Base-by-base conservation (phyloP, 371 early-diverging fungal species). In the Mortierella sp. region DNA sequence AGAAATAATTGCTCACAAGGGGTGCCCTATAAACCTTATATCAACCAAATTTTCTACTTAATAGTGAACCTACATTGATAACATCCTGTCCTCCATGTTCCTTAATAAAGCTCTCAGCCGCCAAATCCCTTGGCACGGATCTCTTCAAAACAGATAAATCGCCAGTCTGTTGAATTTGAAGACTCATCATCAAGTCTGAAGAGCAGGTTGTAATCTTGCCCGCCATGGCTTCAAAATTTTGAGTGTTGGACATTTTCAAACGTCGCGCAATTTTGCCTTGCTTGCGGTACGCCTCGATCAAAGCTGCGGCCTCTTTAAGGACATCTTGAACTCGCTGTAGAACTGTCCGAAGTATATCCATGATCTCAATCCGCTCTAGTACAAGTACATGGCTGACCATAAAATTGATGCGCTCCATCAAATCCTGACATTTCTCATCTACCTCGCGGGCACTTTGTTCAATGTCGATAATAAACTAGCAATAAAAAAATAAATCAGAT, bases 121-220 rank as follows among this genome's bases (percentile, higher is more conserved):
- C 70, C 3, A 66, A 40, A 70, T 86, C 86, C 2, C 61, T 37
- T 12, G 83, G 83, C 6, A 85, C 59, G 2, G 66, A 43, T 53
- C 81, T 64, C 23, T 70, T 56, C 17, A 87, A 70, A 31, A 85
- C 70, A 15, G 82, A 73, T 13, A 87, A 54, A 47, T 86, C 84
- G 2, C 76, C 81, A 8, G 87, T 84, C 56, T 86, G 86, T 51
- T 86, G 86, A 31, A 87, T 86, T 54, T 87, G 87, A 42, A 87
- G 54, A 55, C 83, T 84, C 32, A 87, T 60, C 85, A 87, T 84
- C 59, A 87, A 74, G 40, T 87, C 87, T 29, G 72, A 65, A 6
- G 84, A 72, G 68, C 79, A 72, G 6, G 54, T 28, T 3, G 83
- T 71, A 47, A 87, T 83, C 29, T 61, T 69, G 2, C 58, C 61